Evolutionary conservation across 1,284 basidiomycete genomes (phyloP).

Genomic region (Vanrija humicola): DNA sequence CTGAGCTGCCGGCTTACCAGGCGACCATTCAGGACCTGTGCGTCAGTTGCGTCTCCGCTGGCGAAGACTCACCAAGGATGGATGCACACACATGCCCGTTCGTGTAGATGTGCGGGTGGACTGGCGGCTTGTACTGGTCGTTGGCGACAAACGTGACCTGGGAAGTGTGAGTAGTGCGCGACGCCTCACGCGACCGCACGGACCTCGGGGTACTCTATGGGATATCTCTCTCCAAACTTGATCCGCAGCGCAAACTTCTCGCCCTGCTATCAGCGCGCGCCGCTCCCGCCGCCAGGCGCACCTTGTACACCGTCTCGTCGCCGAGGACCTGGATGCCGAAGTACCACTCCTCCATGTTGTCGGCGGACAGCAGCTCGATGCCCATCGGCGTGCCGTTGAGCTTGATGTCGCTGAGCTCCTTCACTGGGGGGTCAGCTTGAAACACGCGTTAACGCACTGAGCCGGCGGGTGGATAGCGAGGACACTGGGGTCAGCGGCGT

Average conservation of each 20-base stretch:
- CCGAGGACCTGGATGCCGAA: constrained; percentile 42
- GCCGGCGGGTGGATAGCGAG: constrained; percentile 9
- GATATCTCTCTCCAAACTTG: constrained; percentile 43
- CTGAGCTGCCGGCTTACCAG: constrained; percentile 22
- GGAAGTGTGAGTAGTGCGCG: neutral
- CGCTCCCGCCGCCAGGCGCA: constrained; percentile 6
- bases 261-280: constrained; percentile 22
- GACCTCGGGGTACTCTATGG: constrained; percentile 47
- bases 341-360: constrained; percentile 37
- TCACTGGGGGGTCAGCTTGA: constrained; percentile 28
- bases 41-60: neutral
- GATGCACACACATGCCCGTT: constrained; percentile 51
- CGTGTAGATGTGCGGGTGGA: constrained; percentile 49
- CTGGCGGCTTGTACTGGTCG: constrained; percentile 36
- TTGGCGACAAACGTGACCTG: constrained; percentile 47
- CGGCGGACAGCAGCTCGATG: constrained; percentile 34
- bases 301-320: constrained; percentile 44
- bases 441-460: constrained; percentile 8
- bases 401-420: constrained; percentile 45
- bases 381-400: constrained; percentile 41
- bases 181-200: constrained; percentile 2
- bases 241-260: constrained; percentile 42
- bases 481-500: constrained; percentile 6
- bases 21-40: constrained; percentile 45
- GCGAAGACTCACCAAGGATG: constrained; percentile 32